Conservation (phyloP, 495 filamentous ascomycete genomes). For the Zalerion maritima region DNA sequence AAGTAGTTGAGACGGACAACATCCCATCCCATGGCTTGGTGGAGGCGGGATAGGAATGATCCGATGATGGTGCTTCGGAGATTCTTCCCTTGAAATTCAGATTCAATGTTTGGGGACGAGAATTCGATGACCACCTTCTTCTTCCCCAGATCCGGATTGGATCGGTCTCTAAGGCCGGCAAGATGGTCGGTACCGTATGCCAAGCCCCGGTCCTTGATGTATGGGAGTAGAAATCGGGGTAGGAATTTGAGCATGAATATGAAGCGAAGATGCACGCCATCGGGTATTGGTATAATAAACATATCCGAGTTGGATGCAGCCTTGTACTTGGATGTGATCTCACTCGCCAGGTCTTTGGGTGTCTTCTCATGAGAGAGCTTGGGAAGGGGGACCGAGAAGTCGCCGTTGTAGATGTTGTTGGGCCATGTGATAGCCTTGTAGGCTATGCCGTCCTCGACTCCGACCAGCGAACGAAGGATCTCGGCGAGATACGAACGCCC, state of each 20-base stretch:
- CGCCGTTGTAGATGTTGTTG: constrained; percentile 10
- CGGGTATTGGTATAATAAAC: constrained; percentile 8
- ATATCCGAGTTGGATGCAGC: no score
- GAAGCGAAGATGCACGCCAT: constrained; percentile 10
- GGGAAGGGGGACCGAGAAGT: constrained; percentile 10
- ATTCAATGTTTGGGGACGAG: constrained; percentile 60
- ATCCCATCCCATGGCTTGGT: constrained; percentile 51
- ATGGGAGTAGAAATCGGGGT: constrained; percentile 20
- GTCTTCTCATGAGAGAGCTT: no score
- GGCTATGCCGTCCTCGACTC: constrained; percentile 1
- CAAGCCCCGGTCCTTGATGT: constrained; percentile 17
- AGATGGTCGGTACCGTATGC: constrained; percentile 25
- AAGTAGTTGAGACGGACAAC: constrained; percentile 60
- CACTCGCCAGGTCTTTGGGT: no score
- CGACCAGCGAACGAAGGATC: constrained; percentile 4
- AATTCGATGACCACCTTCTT: constrained; percentile 44
- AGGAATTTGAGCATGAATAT: constrained; percentile 22
- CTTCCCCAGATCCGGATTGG: constrained; percentile 13
- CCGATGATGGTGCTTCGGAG: constrained; percentile 60
- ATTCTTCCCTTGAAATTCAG: constrained; percentile 58
- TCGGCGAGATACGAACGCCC: constrained; percentile 2
- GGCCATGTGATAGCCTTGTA: constrained; percentile 7
- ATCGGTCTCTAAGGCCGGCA: constrained; percentile 16
- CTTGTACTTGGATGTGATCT: constrained; percentile 7
- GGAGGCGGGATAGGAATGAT: constrained; percentile 51